phyloP scores from a whole-genome alignment of 2,329 filamentous ascomycete species.

The Sporothrix brasiliensis region DNA sequence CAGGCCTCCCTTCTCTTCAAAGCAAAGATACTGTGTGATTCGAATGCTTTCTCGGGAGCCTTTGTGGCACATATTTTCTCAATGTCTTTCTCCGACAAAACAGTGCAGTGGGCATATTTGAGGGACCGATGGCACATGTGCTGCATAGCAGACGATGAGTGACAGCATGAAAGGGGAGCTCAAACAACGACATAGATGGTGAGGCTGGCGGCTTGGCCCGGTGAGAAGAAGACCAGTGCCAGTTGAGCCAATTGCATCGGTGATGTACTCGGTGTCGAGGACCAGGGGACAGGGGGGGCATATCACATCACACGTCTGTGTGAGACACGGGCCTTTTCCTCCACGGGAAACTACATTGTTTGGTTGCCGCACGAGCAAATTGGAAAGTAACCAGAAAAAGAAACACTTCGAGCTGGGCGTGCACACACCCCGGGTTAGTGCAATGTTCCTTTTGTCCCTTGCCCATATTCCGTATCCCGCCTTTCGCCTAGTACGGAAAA shows the following conservation, averaged over 20 bases:
- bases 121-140: constrained; percentile 11
- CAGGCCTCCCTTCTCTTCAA: not conserved
- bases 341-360: constrained; percentile 15
- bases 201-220: constrained; percentile 34
- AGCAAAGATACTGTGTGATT: too few relatives aligned
- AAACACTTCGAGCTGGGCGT: not conserved
- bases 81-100: not conserved
- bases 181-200: constrained; percentile 5
- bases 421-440: not conserved
- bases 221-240: constrained; percentile 18
- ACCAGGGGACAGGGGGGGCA: not conserved
- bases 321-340: constrained; percentile 7
- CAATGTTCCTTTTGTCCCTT: constrained; percentile 18
- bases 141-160: not conserved
- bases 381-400: not conserved
- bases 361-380: constrained; percentile 16
- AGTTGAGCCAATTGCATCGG: constrained; percentile 11
- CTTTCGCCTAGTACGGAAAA: constrained; percentile 25
- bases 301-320: constrained; percentile 13
- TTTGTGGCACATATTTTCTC: not conserved
- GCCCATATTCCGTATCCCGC: constrained; percentile 22
- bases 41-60: not conserved
- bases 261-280: constrained; percentile 28
- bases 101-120: not conserved
- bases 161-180: not conserved